phyloP scores from a whole-genome alignment of 805 yeast species.

The Cyberlindnera meyerae region DNA sequence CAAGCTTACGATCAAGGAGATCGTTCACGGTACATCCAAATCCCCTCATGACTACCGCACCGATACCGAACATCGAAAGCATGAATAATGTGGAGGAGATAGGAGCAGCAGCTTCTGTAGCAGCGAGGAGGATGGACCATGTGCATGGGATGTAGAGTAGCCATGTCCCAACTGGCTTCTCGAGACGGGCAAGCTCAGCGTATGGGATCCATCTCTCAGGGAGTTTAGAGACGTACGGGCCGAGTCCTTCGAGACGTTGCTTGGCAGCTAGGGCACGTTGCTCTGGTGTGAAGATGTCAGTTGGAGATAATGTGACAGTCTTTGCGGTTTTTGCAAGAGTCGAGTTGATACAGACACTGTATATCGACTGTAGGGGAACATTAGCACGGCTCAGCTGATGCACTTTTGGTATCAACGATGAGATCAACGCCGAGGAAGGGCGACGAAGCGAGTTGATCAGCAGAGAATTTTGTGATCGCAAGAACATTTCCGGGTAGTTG shows the following conservation, averaged over 20 bases:
- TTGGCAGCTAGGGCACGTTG: conserved; percentile 32
- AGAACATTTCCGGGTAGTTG: no score
- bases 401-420: no score
- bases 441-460: no score
- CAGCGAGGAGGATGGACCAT: conserved; percentile 93
- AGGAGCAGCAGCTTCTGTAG: conserved; percentile 67
- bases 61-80: conserved; percentile 69
- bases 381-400: no score
- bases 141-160: conserved; percentile 77
- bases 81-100: conserved; percentile 55
- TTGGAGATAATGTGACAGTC: neutral
- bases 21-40: conserved; percentile 98
- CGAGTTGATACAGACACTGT: no score
- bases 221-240: conserved; percentile 50
- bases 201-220: conserved; percentile 82
- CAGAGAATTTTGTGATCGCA: neutral
- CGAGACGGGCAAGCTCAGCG: conserved; percentile 86
- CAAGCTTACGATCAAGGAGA: conserved; percentile 76
- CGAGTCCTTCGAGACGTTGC: conserved; percentile 37
- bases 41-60: conserved; percentile 90
- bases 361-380: no score
- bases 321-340: neutral
- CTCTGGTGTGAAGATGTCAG: conserved; percentile 15
- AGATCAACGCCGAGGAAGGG: no score
- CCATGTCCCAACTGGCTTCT: conserved; percentile 95